These are phyloP conservation scores for Ulmus americana DNA, from an alignment of 331 rosid genomes.

Conservation along the genomic window DNA sequence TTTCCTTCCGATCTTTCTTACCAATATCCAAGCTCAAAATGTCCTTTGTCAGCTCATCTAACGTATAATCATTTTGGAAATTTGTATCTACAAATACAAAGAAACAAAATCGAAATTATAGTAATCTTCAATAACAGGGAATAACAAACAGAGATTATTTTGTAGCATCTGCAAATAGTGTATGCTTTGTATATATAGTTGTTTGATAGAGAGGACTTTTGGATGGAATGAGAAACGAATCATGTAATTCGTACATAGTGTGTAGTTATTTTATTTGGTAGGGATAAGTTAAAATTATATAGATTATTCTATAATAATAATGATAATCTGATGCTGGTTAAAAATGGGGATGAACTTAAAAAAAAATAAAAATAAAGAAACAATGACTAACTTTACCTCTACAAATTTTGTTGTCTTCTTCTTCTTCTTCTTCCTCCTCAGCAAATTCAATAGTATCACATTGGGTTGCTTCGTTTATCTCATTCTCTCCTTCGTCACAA, in stretches of 20 bases:
- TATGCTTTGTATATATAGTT: neutral
- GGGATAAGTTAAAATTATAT: too few species aligned
- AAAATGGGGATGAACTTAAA: neutral
- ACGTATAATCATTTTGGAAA: neutral
- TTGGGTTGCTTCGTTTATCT: neutral
- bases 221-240: neutral
- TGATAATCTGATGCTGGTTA: neutral
- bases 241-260: too few species aligned
- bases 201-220: neutral
- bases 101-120: neutral
- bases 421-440: neutral
- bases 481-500: neutral
- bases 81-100: neutral
- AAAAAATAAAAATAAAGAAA: neutral
- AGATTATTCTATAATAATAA: neutral
- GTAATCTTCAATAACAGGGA: neutral
- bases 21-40: neutral
- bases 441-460: neutral
- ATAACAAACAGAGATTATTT: too few species aligned
- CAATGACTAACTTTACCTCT: neutral
- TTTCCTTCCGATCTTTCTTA: neutral
- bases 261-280: too few species aligned
- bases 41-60: neutral
- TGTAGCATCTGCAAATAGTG: too few species aligned
- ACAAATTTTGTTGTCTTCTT: neutral